Evolutionary conservation across 768 basidiomycete genomes (phyloP).

Genomic region (Tylopilus subfusipes): DNA sequence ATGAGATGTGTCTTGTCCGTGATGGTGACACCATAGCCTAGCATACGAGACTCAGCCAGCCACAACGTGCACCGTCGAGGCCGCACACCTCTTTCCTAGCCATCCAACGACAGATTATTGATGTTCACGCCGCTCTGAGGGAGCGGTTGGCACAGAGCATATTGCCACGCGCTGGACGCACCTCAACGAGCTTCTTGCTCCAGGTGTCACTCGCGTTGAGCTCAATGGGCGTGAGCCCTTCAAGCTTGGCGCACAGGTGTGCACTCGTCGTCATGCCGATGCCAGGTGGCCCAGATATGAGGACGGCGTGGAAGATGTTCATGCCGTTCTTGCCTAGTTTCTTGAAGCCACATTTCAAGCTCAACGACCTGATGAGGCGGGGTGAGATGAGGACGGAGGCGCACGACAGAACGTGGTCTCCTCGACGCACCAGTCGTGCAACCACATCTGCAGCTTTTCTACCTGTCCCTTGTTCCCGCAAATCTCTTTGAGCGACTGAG

Average conservation of each 20-base stretch:
- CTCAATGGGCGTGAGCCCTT: slow-evolving; percentile 90
- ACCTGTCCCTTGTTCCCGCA: too few relatives aligned
- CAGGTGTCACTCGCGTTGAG: slow-evolving; percentile 94
- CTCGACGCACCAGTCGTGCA: too few relatives aligned
- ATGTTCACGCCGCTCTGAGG: slow-evolving; percentile 82
- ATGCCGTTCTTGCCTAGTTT: slow-evolving; percentile 90
- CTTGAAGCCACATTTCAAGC: slow-evolving; percentile 76
- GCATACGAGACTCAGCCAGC: too few relatives aligned
- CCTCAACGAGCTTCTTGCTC: slow-evolving; percentile 97
- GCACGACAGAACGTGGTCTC: too few relatives aligned
- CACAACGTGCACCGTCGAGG: slow-evolving; percentile 8
- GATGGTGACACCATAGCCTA: slow-evolving; percentile 61
- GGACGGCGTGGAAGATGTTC: slow-evolving; percentile 81
- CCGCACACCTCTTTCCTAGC: slow-evolving; percentile 62
- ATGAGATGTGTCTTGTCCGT: slow-evolving; percentile 84
- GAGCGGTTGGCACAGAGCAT: too few relatives aligned
- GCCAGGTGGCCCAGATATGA: slow-evolving; percentile 93
- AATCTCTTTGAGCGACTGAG: too few relatives aligned
- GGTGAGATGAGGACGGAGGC: too few relatives aligned
- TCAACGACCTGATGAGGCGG: slow-evolving; percentile 79
- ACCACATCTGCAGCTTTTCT: too few relatives aligned
- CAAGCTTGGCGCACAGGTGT: slow-evolving; percentile 84
- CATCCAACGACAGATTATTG: slow-evolving; percentile 84
- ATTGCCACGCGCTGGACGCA: slow-evolving; percentile 29
- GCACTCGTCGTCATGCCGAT: slow-evolving; percentile 98